phyloP scores from a whole-genome alignment of 192 early-diverging fungal genomes.

The Rhizophagus sp. region DNA sequence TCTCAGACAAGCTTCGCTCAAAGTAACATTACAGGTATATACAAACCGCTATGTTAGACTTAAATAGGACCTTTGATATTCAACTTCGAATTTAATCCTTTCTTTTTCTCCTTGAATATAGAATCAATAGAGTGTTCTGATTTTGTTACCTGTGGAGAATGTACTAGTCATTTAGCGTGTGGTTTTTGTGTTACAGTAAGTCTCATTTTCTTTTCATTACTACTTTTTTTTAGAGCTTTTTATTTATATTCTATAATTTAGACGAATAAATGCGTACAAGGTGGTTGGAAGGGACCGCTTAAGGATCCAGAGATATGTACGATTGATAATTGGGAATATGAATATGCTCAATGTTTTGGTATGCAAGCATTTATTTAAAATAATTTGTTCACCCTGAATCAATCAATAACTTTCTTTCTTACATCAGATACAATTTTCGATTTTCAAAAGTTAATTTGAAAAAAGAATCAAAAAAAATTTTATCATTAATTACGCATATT shows the following conservation, averaged over 20 bases:
- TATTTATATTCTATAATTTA: neutral
- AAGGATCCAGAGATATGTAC: neutral
- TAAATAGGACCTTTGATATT: neutral
- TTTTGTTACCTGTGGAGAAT: slow-evolving; percentile 18
- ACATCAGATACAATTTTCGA: neutral
- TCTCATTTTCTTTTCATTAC: neutral
- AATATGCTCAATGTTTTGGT: slow-evolving; percentile 33
- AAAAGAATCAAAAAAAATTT: too few species aligned
- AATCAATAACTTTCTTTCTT: neutral
- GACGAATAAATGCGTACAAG: slow-evolving; percentile 24
- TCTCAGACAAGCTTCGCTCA: neutral
- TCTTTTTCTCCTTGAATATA: neutral
- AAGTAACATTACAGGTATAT: slow-evolving; percentile 19
- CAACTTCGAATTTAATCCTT: neutral
- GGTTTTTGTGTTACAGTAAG: slow-evolving; percentile 28
- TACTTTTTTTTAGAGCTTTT: neutral
- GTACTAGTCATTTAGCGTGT: slow-evolving; percentile 22
- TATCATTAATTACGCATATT: too few species aligned
- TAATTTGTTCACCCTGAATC: neutral
- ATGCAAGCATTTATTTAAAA: neutral
- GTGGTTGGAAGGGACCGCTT: slow-evolving; percentile 21
- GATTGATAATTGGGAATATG: slow-evolving; percentile 24
- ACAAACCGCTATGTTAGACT: neutral
- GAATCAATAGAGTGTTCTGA: slow-evolving; percentile 21
- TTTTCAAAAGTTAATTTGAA: neutral